Evolutionary conservation across 1,284 basidiomycete genomes (phyloP).

Genomic region (Ustilago curta): DNA sequence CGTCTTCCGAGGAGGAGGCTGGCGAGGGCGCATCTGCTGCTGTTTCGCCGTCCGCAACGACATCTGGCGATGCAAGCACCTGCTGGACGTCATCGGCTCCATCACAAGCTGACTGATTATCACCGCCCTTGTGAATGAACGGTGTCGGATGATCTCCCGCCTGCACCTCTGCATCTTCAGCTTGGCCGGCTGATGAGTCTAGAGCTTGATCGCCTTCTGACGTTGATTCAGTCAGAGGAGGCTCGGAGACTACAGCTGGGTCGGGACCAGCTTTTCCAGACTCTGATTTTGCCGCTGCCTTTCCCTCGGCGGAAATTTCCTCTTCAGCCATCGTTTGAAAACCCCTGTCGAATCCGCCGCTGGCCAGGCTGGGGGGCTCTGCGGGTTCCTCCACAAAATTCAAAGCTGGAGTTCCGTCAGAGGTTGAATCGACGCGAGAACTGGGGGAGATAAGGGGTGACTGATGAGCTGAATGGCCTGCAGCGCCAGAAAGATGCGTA

Average conservation of each 20-base stretch:
- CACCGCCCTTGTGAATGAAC: no score
- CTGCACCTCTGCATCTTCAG: background rate
- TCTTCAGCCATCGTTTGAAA: background rate
- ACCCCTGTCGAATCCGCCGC: background rate
- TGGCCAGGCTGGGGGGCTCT: background rate
- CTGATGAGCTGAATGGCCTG: background rate
- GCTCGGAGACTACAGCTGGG: background rate
- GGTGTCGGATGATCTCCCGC: background rate
- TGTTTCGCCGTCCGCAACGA: background rate
- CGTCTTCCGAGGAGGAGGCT: slow-evolving; percentile 38
- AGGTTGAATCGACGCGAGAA: background rate
- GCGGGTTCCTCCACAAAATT: background rate
- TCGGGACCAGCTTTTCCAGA: background rate
- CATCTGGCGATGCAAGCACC: background rate
- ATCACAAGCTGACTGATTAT: background rate
- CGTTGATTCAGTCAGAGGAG: background rate
- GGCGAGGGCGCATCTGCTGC: slow-evolving; percentile 25
- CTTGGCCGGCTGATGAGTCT: background rate
- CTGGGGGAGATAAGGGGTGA: background rate
- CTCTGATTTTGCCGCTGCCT: background rate
- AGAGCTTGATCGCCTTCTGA: background rate
- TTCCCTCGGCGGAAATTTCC: background rate
- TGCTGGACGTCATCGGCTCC: background rate
- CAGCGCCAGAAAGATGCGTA: slow-evolving; percentile 15
- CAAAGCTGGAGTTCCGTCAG: background rate